These are phyloP conservation scores for Acrocalymma vagum DNA, from an alignment of 2,329 filamentous ascomycete species.

Conservation along the genomic window DNA sequence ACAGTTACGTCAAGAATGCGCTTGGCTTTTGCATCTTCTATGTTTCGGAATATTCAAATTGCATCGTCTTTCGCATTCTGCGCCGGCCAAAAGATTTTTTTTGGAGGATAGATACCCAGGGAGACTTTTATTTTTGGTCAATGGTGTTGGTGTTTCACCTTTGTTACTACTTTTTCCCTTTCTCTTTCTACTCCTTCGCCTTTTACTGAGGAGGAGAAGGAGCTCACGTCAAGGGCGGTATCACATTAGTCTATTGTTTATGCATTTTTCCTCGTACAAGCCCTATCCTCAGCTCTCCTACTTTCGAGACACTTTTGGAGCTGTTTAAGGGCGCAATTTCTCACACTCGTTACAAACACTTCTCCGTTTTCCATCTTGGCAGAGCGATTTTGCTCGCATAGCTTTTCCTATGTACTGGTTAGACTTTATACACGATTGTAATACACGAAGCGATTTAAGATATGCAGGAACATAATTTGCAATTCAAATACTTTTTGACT, in stretches of 20 bases:
- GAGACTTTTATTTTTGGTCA: constrained; percentile 10
- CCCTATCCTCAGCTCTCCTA: constrained; percentile 1
- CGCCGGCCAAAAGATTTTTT: constrained; percentile 16
- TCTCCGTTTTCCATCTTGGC: constrained; percentile 14
- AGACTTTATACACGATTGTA: constrained; percentile 12
- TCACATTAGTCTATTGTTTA: constrained; percentile 1
- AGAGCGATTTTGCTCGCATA: constrained; percentile 7
- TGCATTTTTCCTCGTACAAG: constrained; percentile 1
- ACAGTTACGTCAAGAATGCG: constrained; percentile 13
- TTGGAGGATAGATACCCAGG: constrained; percentile 37
- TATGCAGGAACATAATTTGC: constrained; percentile 5
- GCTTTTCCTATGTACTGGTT: constrained; percentile 16
- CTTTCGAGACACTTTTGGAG: constrained; percentile 9
- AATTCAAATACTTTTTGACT: constrained; percentile 6
- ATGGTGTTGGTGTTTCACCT: constrained; percentile 11
- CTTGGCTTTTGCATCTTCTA: constrained; percentile 15
- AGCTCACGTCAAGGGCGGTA: constrained; percentile 6
- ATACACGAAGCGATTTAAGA: constrained; percentile 15
- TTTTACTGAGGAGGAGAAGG: constrained; percentile 1
- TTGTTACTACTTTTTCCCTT: constrained; percentile 5
- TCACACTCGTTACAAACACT: constrained; percentile 23
- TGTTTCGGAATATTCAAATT: constrained; percentile 22
- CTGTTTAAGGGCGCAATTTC: constrained; percentile 8
- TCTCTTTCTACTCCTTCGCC: constrained; percentile 7
- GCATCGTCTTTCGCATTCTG: not conserved